Percentiles rank a stretch among this genome's conserved stretches.
These are phyloP conservation scores for Diaporthe aspalathi DNA, from an alignment of 2,329 filamentous ascomycete species.

Conservation along the genomic window DNA sequence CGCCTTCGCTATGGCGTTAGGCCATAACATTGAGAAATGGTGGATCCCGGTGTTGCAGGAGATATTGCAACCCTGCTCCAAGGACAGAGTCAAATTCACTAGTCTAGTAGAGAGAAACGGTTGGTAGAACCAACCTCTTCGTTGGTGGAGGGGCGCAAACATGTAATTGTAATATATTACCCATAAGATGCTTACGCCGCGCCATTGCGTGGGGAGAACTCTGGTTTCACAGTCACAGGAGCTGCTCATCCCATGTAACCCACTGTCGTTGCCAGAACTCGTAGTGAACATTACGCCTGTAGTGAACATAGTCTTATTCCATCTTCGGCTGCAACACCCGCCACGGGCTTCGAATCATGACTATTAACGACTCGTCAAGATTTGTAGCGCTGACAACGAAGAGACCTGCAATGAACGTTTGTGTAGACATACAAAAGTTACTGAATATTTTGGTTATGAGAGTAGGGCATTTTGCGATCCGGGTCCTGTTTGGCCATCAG, in stretches of 20 bases:
- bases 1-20: constrained; percentile 33
- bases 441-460: too few species aligned
- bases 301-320: too few species aligned
- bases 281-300: too few species aligned
- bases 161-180: too few species aligned
- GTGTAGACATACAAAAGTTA: neutral
- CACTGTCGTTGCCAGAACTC: too few species aligned
- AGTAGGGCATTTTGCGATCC: neutral
- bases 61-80: neutral
- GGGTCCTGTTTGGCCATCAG: neutral
- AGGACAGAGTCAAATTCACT: neutral
- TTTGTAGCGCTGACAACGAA: neutral
- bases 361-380: neutral
- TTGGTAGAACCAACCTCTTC: too few species aligned
- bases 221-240: neutral
- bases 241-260: neutral
- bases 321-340: neutral
- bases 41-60: constrained; percentile 28
- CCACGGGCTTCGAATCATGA: neutral
- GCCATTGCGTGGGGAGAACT: neutral
- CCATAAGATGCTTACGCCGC: too few species aligned
- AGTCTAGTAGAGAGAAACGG: neutral
- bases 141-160: too few species aligned
- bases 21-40: constrained; percentile 30
- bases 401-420: neutral